Base-by-base conservation (phyloP, 2,329 filamentous ascomycete species). In the Cladosporium sp. region DNA sequence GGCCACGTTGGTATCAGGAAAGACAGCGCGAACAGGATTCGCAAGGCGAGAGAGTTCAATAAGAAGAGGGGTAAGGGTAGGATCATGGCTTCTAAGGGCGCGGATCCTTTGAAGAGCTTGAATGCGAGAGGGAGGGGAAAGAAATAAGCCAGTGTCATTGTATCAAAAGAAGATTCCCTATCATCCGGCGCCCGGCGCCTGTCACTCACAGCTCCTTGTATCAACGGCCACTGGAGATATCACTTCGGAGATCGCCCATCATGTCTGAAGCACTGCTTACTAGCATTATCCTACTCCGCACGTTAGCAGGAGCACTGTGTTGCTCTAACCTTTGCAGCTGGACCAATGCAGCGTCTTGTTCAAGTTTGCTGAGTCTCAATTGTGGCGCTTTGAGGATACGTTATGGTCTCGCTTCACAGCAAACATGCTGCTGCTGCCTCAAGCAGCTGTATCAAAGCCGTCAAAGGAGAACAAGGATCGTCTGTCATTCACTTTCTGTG, bases 61-160 rank as follows among this genome's bases (percentile, higher is more conserved):
- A 72, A 72, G 63, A 72, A 72, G 15, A 77, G 75, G 62, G 70
- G 72, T 1, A 77, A 84, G 71, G 78, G 82, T 60, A 81, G 79
- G 65, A 78, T 82, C 63, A 70, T 77, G 63, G 80, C 78, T 40
- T 78, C 80, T n/a, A 84, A 86, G 68, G 93, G 88, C 74, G 78
- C 84, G 55, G 91, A 97, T 78, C 92, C 93, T 6, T 78, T 97
- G 70, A 95, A 93, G 80, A 92, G 88, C 8, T 94, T 97, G 74
- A 96, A 90, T 60, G 70, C 63, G 6, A 67, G 61, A 47, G 70
- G 71, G 9, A 65, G 71, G 57, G 69, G 69, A 5, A 73, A 69
- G 64, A 72, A 72, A 62, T 72, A 56, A 30, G 22, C 1, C 5
- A 5, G 5, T 19, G 15, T 42, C 5, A 28, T 17, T 56, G 54